A percentile compares a stretch with the other conserved stretches of the same genome.
These are phyloP conservation scores for Pseudogymnoascus sp. DNA, from an alignment of 2,329 filamentous ascomycete genomes.

Conservation along the genomic window DNA sequence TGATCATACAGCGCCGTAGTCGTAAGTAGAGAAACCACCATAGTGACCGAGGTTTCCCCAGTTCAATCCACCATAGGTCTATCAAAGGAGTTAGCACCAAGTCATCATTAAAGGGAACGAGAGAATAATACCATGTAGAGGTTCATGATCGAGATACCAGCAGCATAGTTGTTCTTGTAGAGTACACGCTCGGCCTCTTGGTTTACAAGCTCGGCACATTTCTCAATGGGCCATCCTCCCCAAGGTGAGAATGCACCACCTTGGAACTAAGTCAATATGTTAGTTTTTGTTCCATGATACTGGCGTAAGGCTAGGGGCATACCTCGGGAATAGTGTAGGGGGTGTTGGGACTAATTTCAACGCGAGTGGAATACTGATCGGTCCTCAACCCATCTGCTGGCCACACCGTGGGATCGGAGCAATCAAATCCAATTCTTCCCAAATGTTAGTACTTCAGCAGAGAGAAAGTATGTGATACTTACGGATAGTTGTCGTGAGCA, in stretches of 20 bases:
- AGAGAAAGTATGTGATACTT: constrained; percentile 31
- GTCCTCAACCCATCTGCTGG: constrained; percentile 38
- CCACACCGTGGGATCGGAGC: constrained; percentile 45
- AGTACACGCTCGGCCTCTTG: constrained; percentile 65
- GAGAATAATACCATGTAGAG: constrained; percentile 57
- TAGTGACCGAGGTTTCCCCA: constrained; percentile 70
- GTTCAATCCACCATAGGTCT: constrained; percentile 64
- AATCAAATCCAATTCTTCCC: constrained; percentile 35
- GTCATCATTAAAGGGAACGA: neutral
- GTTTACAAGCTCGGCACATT: constrained; percentile 57
- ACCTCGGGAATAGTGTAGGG: constrained; percentile 50
- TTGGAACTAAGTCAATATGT: constrained; percentile 51
- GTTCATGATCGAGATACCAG: constrained; percentile 59
- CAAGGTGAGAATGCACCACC: constrained; percentile 67
- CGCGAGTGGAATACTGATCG: constrained; percentile 46
- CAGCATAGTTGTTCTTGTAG: constrained; percentile 64
- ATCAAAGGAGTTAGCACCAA: constrained; percentile 35
- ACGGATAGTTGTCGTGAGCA: constrained; percentile 33
- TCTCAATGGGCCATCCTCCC: constrained; percentile 47
- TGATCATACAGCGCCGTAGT: constrained; percentile 40
- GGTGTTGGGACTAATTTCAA: constrained; percentile 53
- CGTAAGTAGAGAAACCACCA: constrained; percentile 49
- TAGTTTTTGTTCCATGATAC: neutral
- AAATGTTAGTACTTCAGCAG: neutral
- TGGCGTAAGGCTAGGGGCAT: neutral